phyloP scores from a whole-genome alignment of 192 early-diverging fungal species.

The Entophlyctis helioformis region DNA sequence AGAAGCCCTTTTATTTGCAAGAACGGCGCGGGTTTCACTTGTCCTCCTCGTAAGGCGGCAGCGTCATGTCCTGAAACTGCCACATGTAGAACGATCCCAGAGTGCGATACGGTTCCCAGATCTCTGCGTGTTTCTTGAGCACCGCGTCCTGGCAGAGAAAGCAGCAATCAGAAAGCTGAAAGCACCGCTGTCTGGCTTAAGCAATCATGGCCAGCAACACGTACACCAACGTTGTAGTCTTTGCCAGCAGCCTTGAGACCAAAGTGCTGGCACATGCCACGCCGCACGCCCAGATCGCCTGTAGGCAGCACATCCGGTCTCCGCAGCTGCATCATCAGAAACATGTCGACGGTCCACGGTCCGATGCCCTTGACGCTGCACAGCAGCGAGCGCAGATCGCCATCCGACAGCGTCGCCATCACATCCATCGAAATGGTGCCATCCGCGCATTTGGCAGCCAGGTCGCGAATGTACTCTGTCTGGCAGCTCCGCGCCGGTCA shows the following conservation, averaged over 20 bases:
- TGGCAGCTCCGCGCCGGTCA: constrained; percentile 12
- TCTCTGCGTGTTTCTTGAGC: constrained; percentile 37
- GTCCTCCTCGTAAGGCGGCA: too few species aligned
- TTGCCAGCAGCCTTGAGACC: constrained; percentile 30
- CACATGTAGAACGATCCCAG: constrained; percentile 61
- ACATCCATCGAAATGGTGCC: constrained; percentile 29
- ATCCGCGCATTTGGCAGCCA: constrained; percentile 46
- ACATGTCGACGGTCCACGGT: constrained; percentile 62
- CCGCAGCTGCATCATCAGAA: constrained; percentile 59
- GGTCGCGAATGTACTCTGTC: constrained; percentile 52
- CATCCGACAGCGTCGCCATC: constrained; percentile 41
- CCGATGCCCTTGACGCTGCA: constrained; percentile 56
- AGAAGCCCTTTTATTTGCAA: too few species aligned
- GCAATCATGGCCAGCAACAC: neutral
- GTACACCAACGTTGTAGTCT: too few species aligned
- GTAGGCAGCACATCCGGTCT: constrained; percentile 59
- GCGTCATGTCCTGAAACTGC: constrained; percentile 12
- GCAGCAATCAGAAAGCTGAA: too few species aligned
- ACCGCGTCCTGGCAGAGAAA: constrained; percentile 18
- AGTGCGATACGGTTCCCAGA: constrained; percentile 55
- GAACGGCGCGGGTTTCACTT: too few species aligned
- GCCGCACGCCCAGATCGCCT: constrained; percentile 50
- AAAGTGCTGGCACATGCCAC: constrained; percentile 56
- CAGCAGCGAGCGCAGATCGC: constrained; percentile 34
- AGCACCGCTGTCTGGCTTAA: too few species aligned